Conservation (phyloP, 176 grass and related monocot species). For the Panicum miliaceum region DNA sequence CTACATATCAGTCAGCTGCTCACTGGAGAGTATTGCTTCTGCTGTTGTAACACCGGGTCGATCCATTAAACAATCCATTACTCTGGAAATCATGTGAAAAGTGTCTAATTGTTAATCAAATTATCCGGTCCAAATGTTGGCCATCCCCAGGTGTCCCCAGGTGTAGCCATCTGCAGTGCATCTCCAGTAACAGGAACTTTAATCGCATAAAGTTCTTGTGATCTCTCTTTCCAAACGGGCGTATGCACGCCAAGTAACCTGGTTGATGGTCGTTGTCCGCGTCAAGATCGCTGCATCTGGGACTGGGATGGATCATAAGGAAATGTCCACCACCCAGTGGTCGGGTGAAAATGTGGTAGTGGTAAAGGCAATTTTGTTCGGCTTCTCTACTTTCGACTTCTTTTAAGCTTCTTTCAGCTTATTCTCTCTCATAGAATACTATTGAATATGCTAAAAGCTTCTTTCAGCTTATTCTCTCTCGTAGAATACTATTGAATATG, state of each 20-base stretch:
- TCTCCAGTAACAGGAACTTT: neutral
- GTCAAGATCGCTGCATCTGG: neutral
- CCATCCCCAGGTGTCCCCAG: neutral
- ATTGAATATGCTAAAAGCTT: too few species aligned
- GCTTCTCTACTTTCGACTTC: too few species aligned
- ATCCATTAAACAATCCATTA: constrained; percentile 34
- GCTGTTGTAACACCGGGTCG: constrained; percentile 22
- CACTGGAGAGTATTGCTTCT: constrained; percentile 35
- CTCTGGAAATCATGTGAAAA: constrained; percentile 20
- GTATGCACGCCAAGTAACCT: neutral
- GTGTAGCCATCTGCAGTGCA: neutral
- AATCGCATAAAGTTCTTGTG: neutral
- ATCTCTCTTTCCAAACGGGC: neutral
- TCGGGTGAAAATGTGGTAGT: neutral
- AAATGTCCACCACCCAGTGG: neutral
- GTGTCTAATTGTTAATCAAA: constrained; percentile 12
- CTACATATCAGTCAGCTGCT: constrained; percentile 41
- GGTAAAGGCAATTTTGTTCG: too few species aligned
- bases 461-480: too few species aligned
- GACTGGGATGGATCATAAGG: too few species aligned
- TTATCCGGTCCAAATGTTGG: neutral
- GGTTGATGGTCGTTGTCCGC: neutral
- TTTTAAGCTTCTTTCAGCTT: too few species aligned
- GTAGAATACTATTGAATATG: too few species aligned
- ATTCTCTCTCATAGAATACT: too few species aligned